Evolutionary conservation across 2,329 filamentous ascomycete genomes (phyloP), one percentile per base, ranked within the genome.

Genomic region (Sporothrix phasma): DNA sequence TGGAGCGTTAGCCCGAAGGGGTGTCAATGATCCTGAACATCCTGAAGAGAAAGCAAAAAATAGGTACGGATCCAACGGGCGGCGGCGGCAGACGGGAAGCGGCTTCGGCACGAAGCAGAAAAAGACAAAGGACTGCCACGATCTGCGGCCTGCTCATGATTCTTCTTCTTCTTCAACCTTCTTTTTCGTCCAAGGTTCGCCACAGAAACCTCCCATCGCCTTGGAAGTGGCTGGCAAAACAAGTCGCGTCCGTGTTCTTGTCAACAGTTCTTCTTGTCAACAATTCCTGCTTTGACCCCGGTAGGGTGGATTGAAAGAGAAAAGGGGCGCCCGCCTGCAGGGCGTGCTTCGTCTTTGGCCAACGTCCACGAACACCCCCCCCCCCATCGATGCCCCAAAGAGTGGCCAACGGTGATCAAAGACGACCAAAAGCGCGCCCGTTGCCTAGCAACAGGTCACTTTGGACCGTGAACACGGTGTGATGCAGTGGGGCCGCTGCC

Each of bases 401-500:
- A 34, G 31, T 34, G 8, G 5, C 4, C 5, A 26, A 56, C 49
- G 29, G 37, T 56, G 24, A 4, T 15, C 29, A 17, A 34, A 24
- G 29, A 58, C 29, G 37, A 29, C 39, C 31, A 41, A 41, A 31
- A 26, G 34, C 47, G 37, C 24, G 24, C 8, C n/a, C 62, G 62
- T 64, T 64, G 62, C 62, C 51, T 31, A 37, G 62, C 62, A 64
- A 64, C 56, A 29, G n/a, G 13, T n/a, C 1, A 41, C 17, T 11
- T 17, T 59, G 17, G 10, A 43, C 54, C n/a, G 47, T 5, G 47
- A 13, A 31, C 29, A 15, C 47, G 22, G 37, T 43, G 54, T 43
- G 22, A 58, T 29, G 24, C 22, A 8, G 37, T 58, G 54, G 54
- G 22, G 34, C 34, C 37, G n/a, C 19, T 39, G 22, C 13, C 58